Percentiles rank a stretch among this genome's conserved stretches.
Evolutionary conservation across 1,284 basidiomycete species (phyloP).

Genomic region (Rhodotorula sp.): DNA sequence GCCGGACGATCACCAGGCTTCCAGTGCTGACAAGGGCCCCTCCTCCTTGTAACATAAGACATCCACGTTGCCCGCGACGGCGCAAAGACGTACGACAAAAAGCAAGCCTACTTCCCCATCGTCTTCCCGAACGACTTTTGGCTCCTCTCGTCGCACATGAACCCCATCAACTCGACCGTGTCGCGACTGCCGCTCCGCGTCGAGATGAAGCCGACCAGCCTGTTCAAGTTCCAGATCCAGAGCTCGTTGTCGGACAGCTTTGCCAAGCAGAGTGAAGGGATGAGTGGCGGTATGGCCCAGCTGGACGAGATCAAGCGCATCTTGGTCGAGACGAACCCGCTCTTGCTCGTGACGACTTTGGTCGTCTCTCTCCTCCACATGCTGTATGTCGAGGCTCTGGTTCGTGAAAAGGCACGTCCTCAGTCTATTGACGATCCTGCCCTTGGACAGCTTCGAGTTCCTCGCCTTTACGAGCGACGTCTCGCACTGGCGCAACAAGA

Average conservation of each 20-base stretch:
- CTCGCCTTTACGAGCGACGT: constrained; percentile 92
- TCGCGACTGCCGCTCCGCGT: constrained; percentile 62
- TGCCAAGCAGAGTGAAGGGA: constrained; percentile 56
- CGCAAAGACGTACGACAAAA: constrained; percentile 11
- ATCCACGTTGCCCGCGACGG: constrained; percentile 29
- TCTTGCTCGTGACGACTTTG: constrained; percentile 70
- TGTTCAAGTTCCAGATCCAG: constrained; percentile 49
- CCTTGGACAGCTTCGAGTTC: constrained; percentile 67
- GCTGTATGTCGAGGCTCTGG: constrained; percentile 55
- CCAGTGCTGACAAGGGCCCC: too few species aligned
- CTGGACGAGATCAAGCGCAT: constrained; percentile 91
- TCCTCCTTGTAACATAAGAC: background rate
- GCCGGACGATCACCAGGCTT: too few species aligned
- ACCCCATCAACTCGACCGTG: constrained; percentile 48
- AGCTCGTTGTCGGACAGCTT: constrained; percentile 56
- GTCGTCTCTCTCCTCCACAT: constrained; percentile 82
- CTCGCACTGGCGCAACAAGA: constrained; percentile 88
- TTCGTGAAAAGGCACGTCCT: background rate
- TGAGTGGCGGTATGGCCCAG: constrained; percentile 54
- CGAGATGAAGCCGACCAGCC: constrained; percentile 70
- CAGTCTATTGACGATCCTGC: constrained; percentile 50
- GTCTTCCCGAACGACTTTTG: constrained; percentile 95
- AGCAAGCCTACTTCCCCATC: constrained; percentile 72
- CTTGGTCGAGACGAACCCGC: constrained; percentile 84
- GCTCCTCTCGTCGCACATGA: constrained; percentile 49